Percentiles rank a stretch among this genome's conserved stretches.
Evolutionary conservation across 148 eudicot species (phyloP).

Genomic region (Gaultheria prostrata): DNA sequence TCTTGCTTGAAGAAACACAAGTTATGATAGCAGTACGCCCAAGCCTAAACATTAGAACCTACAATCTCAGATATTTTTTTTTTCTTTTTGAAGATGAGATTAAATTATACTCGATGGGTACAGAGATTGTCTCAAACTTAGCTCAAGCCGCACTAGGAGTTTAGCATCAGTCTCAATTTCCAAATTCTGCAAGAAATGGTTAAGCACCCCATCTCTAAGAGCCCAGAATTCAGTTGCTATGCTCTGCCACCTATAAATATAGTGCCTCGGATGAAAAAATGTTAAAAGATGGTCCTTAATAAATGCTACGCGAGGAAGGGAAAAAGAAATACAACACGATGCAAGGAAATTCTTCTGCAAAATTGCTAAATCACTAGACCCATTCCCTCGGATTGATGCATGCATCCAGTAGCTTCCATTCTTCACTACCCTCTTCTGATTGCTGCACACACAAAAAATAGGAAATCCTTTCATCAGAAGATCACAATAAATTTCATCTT

Average conservation of each 20-base stretch:
- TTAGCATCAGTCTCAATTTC: not conserved
- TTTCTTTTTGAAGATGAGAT: not conserved
- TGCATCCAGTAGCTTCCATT: conserved; percentile 94
- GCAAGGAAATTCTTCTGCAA: not conserved
- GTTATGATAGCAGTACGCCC: not conserved
- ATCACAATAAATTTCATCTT: not conserved
- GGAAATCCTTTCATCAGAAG: conserved; percentile 7
- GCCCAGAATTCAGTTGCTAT: not conserved
- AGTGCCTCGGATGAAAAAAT: not conserved
- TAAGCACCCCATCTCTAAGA: not conserved
- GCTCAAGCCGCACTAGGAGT: not conserved
- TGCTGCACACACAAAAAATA: conserved; percentile 37
- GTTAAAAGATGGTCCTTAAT: not conserved
- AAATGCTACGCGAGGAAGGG: not conserved
- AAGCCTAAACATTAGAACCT: not conserved
- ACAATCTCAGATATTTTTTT: not conserved
- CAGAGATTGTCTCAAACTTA: not conserved
- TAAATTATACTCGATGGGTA: not conserved
- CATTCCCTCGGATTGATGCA: conserved; percentile 96
- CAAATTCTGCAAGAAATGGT: not conserved
- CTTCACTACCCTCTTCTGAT: conserved; percentile 93
- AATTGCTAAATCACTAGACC: conserved; percentile 29
- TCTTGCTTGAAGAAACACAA: not conserved
- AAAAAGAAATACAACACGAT: not conserved
- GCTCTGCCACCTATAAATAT: not conserved